These are phyloP conservation scores for Chondrus crispus DNA, from an alignment of 23 red algal species.

Conservation along the genomic window DNA sequence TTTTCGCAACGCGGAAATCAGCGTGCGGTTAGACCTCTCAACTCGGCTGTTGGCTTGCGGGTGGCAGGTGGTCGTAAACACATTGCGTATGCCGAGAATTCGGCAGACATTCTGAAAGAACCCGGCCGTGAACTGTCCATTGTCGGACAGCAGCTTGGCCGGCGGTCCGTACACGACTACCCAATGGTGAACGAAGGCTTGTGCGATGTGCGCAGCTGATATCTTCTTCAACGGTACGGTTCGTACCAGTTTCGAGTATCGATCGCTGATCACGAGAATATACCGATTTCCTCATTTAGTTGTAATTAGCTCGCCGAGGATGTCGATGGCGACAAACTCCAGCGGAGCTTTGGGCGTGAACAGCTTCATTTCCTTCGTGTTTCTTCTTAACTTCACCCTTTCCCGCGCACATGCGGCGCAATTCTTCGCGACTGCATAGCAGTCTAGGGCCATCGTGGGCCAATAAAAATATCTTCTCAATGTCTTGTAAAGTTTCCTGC, in stretches of 20 bases:
- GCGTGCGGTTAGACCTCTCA: neutral
- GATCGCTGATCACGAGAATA: neutral
- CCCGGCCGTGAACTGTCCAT: conserved; percentile 32
- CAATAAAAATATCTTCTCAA: neutral
- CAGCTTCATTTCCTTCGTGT: neutral
- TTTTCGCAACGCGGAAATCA: neutral
- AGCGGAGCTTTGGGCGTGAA: neutral
- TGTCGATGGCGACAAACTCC: neutral
- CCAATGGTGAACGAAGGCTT: neutral
- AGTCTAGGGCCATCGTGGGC: neutral
- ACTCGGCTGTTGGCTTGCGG: conserved; percentile 18
- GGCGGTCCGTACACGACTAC: neutral
- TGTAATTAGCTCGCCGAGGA: neutral
- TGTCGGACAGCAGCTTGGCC: neutral
- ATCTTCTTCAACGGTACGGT: neutral
- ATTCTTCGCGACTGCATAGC: neutral
- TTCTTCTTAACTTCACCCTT: neutral
- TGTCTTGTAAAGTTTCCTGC: neutral
- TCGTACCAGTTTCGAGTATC: neutral
- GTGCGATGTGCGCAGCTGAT: neutral
- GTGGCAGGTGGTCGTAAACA: conserved; percentile 2
- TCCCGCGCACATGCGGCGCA: neutral
- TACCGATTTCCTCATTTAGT: neutral
- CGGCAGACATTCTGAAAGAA: conserved; percentile 36
- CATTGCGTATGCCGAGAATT: neutral